Base-by-base conservation (phyloP, 495 filamentous ascomycete genomes). In the Amorphotheca resinae region DNA sequence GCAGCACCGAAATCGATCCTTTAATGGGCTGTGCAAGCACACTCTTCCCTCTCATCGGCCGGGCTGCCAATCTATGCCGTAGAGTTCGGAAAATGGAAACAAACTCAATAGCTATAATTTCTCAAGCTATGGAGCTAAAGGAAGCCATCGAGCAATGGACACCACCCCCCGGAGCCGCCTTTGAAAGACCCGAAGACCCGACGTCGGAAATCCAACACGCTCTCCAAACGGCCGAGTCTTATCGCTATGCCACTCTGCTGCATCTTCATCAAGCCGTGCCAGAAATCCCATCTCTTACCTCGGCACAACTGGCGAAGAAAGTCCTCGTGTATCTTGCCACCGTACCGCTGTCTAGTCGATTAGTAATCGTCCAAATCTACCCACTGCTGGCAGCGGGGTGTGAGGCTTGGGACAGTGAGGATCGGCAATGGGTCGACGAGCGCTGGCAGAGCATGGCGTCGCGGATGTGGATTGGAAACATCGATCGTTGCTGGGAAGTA, bases 231-330 rank as follows among this genome's bases (percentile, higher is more conserved):
- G 83, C 83, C 1, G 74, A 84, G 55, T 80, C 83, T 9, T 88
- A 88, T 50, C 78, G 79, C 30, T 82, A 72, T 66, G 82, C 83
- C 3, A 85, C 80, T 0, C 58, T 88, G 6, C 60, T 87, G 4
- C 83, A 85, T 45, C 73, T 88, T 1, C 81, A 85, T 42, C 80
- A 87, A 58, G 79, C 83, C 4, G 77, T 88, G 2, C 83, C 83
- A 2, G 82, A 86, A 52, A 72, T 87, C 25, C 79, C 79, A 7
- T 80, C 69, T 1, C 39, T 52, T 16, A 59, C 66, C 4, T 65
- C 76, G 2, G 66, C 68, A 11, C 69, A 72, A 11, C 62, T 87
- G 4, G 77, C 82, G 2, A 73, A 77, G 44, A 71, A 73, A 15
- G 76, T 78, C 1, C 51, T 87, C 45, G 61, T 67, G 7, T 66